phyloP scores from a whole-genome alignment of 228 moss, liverwort and hornwort species.

The Sphagnum fallax region DNA sequence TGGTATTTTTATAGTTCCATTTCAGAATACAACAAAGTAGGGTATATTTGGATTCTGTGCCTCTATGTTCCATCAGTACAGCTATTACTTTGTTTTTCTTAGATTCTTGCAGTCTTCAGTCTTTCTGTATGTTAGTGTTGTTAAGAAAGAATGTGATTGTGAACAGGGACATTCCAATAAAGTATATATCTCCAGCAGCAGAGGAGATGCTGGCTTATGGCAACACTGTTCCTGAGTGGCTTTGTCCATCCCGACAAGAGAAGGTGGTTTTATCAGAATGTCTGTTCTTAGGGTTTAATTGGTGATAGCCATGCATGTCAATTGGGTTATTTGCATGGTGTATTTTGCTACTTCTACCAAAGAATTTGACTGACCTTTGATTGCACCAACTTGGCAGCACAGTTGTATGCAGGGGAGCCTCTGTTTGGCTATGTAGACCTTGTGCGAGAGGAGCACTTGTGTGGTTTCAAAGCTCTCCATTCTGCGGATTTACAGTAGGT shows the following conservation, averaged over 20 bases:
- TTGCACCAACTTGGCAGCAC: conserved; percentile 28
- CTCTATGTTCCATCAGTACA: no score
- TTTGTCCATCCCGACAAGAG: conserved; percentile 67
- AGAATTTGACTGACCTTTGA: background rate
- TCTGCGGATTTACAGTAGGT: conserved; percentile 71
- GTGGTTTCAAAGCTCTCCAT: conserved; percentile 39
- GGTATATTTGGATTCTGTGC: background rate
- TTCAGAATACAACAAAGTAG: background rate
- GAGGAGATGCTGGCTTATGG: conserved; percentile 82
- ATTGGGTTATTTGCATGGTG: background rate
- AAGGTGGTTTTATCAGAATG: conserved; percentile 38
- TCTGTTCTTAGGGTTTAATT: background rate
- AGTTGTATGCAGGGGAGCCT: conserved; percentile 98
- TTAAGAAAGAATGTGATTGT: background rate
- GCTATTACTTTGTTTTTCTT: no score
- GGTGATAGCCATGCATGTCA: background rate
- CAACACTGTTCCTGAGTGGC: conserved; percentile 98
- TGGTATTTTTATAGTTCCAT: background rate
- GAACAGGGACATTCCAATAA: conserved; percentile 70
- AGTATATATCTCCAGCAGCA: conserved; percentile 77
- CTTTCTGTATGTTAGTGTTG: no score
- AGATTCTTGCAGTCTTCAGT: no score
- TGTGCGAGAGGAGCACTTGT: conserved; percentile 61
- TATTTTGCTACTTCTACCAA: background rate
- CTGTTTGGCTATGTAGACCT: conserved; percentile 79